Evolutionary conservation across 352 stramenopile species (phyloP).

Genomic region (Phytophthora tubulina): DNA sequence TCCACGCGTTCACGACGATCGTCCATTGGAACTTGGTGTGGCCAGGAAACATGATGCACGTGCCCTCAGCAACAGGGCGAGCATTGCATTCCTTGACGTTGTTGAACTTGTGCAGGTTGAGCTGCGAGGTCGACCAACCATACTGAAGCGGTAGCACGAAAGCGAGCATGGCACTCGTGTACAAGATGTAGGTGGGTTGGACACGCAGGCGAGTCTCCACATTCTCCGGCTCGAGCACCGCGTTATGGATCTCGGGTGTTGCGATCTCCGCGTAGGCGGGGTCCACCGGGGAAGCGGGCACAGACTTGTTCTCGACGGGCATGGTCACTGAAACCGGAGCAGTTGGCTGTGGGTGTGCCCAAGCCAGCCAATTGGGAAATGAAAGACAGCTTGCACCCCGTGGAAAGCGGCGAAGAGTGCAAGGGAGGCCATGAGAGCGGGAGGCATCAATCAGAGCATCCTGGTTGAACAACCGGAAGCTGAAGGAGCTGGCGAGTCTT

Average conservation of each 20-base stretch:
- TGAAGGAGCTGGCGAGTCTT: slow-evolving; percentile 20
- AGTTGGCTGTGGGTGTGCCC: slow-evolving; percentile 12
- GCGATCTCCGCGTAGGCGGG: slow-evolving; percentile 29
- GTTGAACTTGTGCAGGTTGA: slow-evolving; percentile 60
- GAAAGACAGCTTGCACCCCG: slow-evolving; percentile 11
- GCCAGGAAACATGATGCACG: slow-evolving; percentile 57
- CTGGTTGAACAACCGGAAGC: slow-evolving; percentile 37
- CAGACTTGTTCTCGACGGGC: slow-evolving; percentile 29
- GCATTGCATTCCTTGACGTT: slow-evolving; percentile 45
- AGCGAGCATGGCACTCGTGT: slow-evolving; percentile 44
- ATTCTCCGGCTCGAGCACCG: slow-evolving; percentile 35
- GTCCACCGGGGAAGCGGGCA: slow-evolving; percentile 28
- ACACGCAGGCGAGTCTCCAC: slow-evolving; percentile 29
- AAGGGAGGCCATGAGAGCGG: slow-evolving; percentile 15
- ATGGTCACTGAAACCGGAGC: slow-evolving; percentile 21
- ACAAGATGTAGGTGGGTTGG: slow-evolving; percentile 49
- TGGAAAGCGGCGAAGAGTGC: slow-evolving; percentile 4
- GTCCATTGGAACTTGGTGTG: slow-evolving; percentile 61
- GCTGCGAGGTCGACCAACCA: slow-evolving; percentile 56
- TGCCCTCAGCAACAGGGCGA: slow-evolving; percentile 37
- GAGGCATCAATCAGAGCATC: slow-evolving; percentile 26
- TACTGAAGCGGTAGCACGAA: slow-evolving; percentile 53
- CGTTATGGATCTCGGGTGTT: slow-evolving; percentile 36
- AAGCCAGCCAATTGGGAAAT: slow-evolving; percentile 36
- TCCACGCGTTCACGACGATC: slow-evolving; percentile 60